Conservation (phyloP, 345 rosid species). For the Toxicodendron radicans region DNA sequence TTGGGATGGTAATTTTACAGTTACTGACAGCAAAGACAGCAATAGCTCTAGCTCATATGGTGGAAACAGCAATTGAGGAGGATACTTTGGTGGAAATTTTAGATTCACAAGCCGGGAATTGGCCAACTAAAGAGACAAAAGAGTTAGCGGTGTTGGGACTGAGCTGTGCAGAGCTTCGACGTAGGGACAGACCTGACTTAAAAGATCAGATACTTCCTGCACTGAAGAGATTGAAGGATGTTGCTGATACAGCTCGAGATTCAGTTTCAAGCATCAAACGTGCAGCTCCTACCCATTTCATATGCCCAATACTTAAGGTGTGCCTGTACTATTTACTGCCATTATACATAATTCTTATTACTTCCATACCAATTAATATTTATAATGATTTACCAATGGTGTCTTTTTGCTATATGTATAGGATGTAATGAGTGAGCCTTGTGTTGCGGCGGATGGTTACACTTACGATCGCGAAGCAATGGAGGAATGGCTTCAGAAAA, state of each 20-base stretch:
- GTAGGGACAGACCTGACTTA: slow-evolving; percentile 72
- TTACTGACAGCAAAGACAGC: slow-evolving; percentile 79
- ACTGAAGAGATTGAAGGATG: slow-evolving; percentile 56
- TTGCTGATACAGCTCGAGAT: slow-evolving; percentile 44
- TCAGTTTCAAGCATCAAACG: slow-evolving; percentile 13
- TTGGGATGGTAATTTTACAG: slow-evolving; percentile 82
- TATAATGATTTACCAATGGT: too few species aligned
- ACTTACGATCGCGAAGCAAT: slow-evolving; percentile 76
- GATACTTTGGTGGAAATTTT: slow-evolving; percentile 45
- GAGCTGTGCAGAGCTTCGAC: slow-evolving; percentile 72
- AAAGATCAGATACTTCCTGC: slow-evolving; percentile 62
- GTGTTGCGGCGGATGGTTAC: slow-evolving; percentile 89
- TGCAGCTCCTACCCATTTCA: slow-evolving; percentile 60
- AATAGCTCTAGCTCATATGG: slow-evolving; percentile 55
- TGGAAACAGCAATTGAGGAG: slow-evolving; percentile 61
- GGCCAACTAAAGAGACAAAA: slow-evolving; percentile 75
- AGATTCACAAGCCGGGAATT: slow-evolving; percentile 69
- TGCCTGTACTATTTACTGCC: neutral
- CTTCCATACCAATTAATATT: too few species aligned
- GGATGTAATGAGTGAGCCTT: slow-evolving; percentile 81
- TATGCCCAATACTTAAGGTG: slow-evolving; percentile 86
- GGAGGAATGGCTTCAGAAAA: slow-evolving; percentile 61
- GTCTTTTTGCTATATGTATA: slow-evolving; percentile 27
- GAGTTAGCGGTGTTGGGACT: slow-evolving; percentile 70
- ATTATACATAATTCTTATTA: too few species aligned